Evolutionary conservation across 2,329 filamentous ascomycete genomes (phyloP).

Genomic region (Emergomyces africanus): DNA sequence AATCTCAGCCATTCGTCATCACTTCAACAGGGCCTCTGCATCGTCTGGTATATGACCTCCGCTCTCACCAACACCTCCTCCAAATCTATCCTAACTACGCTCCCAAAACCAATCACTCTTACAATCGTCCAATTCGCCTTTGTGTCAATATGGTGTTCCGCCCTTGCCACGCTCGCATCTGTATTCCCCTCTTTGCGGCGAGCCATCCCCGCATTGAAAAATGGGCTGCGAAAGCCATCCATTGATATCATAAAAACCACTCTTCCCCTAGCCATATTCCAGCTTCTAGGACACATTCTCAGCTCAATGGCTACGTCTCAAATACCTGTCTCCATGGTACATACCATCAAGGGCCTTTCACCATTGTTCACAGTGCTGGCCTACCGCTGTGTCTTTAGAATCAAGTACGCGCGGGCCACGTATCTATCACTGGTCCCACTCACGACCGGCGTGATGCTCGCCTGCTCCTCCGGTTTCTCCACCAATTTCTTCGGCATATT

Average conservation of each 20-base stretch:
- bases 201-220: slow-evolving; percentile 63
- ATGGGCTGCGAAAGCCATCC: slow-evolving; percentile 71
- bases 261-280: slow-evolving; percentile 82
- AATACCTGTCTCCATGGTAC: slow-evolving; percentile 92
- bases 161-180: slow-evolving; percentile 63
- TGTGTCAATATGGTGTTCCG: slow-evolving; percentile 74
- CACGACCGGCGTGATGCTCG: slow-evolving; percentile 88
- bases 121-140: slow-evolving; percentile 90
- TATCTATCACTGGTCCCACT: slow-evolving; percentile 85
- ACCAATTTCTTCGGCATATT: slow-evolving; percentile 84
- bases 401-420: slow-evolving; percentile 73
- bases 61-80: slow-evolving; percentile 96
- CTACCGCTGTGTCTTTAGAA: slow-evolving; percentile 79
- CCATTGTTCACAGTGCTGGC: slow-evolving; percentile 91
- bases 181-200: slow-evolving; percentile 58
- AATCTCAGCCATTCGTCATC: not conserved
- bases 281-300: slow-evolving; percentile 84
- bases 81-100: slow-evolving; percentile 87
- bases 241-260: slow-evolving; percentile 74
- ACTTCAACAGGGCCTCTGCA: slow-evolving; percentile 58
- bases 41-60: slow-evolving; percentile 90
- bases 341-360: slow-evolving; percentile 96
- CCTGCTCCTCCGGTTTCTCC: slow-evolving; percentile 82
- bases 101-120: slow-evolving; percentile 80
- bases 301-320: slow-evolving; percentile 88